These are phyloP conservation scores for Hemerocallis citrina DNA, from an alignment of 106 monocot genomes.

Conservation along the genomic window DNA sequence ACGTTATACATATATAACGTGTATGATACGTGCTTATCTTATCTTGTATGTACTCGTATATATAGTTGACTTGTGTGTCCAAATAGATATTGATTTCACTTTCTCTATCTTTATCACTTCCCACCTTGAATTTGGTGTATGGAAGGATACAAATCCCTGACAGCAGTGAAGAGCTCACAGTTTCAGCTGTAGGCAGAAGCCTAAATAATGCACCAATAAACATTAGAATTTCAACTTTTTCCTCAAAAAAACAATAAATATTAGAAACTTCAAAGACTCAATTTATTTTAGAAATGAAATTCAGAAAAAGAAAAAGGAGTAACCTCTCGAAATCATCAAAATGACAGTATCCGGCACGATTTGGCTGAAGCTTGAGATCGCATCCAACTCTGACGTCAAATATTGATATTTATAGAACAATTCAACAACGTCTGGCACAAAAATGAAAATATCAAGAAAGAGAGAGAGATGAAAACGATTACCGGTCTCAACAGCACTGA, in stretches of 20 bases:
- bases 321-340: constrained; percentile 96
- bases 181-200: constrained; percentile 92
- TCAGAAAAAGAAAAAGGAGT: neutral
- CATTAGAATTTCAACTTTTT: neutral
- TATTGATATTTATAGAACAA: constrained; percentile 11
- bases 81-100: too few species aligned
- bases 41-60: too few species aligned
- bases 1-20: too few species aligned
- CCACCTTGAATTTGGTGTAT: constrained; percentile 83
- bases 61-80: too few species aligned
- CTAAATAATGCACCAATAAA: constrained; percentile 18
- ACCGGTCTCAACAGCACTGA: constrained; percentile 24
- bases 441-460: too few species aligned
- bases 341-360: constrained; percentile 94
- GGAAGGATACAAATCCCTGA: constrained; percentile 78
- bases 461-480: neutral
- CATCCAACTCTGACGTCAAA: constrained; percentile 67
- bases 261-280: neutral
- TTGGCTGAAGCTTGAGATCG: constrained; percentile 85
- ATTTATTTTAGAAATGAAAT: too few species aligned
- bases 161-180: constrained; percentile 83
- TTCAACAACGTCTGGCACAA: constrained; percentile 3
- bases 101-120: too few species aligned
- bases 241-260: neutral
- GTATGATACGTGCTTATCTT: too few species aligned